Evolutionary conservation across 2,329 filamentous ascomycete genomes (phyloP).

Genomic region (Exophiala sp.): DNA sequence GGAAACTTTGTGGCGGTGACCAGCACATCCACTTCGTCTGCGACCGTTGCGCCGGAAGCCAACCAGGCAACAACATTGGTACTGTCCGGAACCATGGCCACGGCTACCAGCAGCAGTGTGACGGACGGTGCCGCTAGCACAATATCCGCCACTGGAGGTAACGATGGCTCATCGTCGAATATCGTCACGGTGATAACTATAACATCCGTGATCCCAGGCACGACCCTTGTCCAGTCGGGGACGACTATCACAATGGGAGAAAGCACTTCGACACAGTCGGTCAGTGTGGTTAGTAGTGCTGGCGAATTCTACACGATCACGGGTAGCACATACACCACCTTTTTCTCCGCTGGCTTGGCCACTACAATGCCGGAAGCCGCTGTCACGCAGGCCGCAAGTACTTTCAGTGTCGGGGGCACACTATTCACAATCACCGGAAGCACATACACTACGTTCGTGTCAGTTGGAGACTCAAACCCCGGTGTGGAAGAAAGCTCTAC

Average conservation of each 20-base stretch:
- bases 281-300: neutral
- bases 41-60: neutral
- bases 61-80: neutral
- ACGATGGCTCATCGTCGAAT: neutral
- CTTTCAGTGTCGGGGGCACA: neutral
- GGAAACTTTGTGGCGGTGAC: neutral
- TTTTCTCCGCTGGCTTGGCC: neutral
- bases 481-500: neutral
- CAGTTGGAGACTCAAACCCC: neutral
- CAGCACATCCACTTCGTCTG: neutral
- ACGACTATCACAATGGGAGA: neutral
- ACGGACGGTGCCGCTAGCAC: neutral
- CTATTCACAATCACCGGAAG: slow-evolving; percentile 9
- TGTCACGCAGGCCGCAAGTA: neutral
- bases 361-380: neutral
- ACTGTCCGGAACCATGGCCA: neutral
- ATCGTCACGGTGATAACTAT: neutral
- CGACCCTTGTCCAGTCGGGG: neutral
- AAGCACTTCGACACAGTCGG: neutral
- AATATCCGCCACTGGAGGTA: neutral
- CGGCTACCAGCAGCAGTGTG: neutral
- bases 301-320: slow-evolving; percentile 10
- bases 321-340: slow-evolving; percentile 9
- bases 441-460: slow-evolving; percentile 11
- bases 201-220: neutral